phyloP scores from a whole-genome alignment of 805 yeast genomes.

The Suhomyces kilbournensis region DNA sequence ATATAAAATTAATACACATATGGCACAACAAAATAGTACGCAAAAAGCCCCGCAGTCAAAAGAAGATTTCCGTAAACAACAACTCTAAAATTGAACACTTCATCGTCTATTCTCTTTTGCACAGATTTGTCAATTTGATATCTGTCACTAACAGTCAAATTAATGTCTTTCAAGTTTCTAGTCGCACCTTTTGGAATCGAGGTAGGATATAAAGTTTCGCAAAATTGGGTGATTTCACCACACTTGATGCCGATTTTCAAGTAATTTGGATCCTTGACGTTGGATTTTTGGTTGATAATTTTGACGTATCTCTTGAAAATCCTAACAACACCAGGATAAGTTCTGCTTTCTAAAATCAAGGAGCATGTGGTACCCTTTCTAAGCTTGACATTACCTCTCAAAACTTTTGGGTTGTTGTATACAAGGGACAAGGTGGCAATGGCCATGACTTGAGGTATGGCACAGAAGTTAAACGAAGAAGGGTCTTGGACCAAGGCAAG shows the following conservation, averaged over 20 bases:
- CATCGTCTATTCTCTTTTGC: constrained; percentile 8
- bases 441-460: constrained; percentile 99
- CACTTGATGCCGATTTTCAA: constrained; percentile 78
- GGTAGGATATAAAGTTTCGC: constrained; percentile 70
- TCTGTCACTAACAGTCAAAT: constrained; percentile 8
- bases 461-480: constrained; percentile 84
- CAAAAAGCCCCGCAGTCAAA: background rate
- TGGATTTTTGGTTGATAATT: constrained; percentile 73
- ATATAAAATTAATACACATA: background rate
- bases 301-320: constrained; percentile 74
- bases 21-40: background rate
- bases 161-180: constrained; percentile 11
- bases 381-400: constrained; percentile 75
- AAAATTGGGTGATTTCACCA: constrained; percentile 85
- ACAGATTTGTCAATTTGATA: constrained; percentile 7
- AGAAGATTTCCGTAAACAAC: constrained; percentile 1
- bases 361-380: constrained; percentile 84
- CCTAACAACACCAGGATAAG: constrained; percentile 70
- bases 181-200: constrained; percentile 33
- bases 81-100: constrained; percentile 2
- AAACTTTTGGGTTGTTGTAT: constrained; percentile 73
- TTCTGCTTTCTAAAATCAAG: constrained; percentile 69
- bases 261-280: constrained; percentile 83
- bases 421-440: constrained; percentile 88
- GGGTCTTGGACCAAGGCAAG: constrained; percentile 76